These are phyloP conservation scores for Emiliania huxleyi DNA, from an alignment of 78 protist genomes.

Conservation along the genomic window DNA sequence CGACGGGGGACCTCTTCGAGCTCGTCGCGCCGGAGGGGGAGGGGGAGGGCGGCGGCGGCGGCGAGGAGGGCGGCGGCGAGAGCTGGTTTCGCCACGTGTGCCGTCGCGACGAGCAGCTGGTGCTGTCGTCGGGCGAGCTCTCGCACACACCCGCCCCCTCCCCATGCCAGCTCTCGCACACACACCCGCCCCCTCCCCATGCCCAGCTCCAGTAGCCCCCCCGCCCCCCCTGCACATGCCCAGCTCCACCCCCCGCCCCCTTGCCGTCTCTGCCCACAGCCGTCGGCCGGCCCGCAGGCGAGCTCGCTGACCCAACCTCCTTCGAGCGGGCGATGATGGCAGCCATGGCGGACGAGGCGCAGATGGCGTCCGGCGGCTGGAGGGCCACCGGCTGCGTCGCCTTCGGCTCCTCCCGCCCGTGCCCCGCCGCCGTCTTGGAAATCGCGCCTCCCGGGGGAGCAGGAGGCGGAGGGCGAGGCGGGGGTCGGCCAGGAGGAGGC, in stretches of 20 bases:
- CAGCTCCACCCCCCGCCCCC: too few species aligned
- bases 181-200: too few species aligned
- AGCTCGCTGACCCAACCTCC: background rate
- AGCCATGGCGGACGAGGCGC: background rate
- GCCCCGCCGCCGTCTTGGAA: background rate
- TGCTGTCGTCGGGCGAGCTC: background rate
- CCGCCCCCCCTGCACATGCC: too few species aligned
- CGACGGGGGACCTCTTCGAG: background rate
- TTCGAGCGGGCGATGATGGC: background rate
- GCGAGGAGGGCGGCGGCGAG: background rate
- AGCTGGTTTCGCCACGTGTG: background rate
- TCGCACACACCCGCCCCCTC: too few species aligned
- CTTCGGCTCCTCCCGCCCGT: background rate
- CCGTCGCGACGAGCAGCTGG: background rate
- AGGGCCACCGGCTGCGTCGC: background rate
- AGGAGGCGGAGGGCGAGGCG: too few species aligned
- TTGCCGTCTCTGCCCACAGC: too few species aligned
- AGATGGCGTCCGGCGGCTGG: background rate
- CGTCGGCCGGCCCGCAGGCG: too few species aligned
- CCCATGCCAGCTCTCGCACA: too few species aligned
- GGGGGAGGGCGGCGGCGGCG: background rate
- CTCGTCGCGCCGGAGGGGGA: background rate
- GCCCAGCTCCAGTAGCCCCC: too few species aligned
- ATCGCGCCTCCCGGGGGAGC: background rate
- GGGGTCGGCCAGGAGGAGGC: too few species aligned